These are phyloP conservation scores for Fraxinus ornus DNA, from an alignment of 305 asterid genomes.

Conservation along the genomic window DNA sequence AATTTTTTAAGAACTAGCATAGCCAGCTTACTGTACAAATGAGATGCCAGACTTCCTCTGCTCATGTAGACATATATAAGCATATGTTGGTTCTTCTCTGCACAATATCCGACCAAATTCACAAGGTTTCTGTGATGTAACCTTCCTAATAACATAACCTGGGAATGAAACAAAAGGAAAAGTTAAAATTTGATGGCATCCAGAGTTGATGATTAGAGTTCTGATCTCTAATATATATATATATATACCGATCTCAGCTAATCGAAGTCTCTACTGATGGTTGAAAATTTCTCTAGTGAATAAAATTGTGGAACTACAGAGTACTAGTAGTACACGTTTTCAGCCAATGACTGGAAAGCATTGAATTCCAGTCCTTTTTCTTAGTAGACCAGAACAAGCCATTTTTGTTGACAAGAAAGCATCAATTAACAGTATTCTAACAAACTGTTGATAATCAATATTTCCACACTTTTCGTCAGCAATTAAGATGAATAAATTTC, in stretches of 20 bases:
- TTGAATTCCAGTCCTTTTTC: background rate
- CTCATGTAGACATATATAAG: constrained; percentile 91
- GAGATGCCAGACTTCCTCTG: constrained; percentile 91
- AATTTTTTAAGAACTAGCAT: background rate
- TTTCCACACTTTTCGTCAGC: background rate
- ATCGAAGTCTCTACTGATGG: background rate
- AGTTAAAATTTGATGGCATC: background rate
- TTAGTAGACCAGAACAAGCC: background rate
- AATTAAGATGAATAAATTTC: background rate
- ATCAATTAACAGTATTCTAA: background rate
- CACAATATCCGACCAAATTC: constrained; percentile 93
- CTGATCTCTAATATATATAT: background rate
- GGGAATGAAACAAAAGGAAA: constrained; percentile 20
- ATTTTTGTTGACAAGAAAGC: background rate
- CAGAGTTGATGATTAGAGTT: background rate
- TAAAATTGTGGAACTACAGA: background rate
- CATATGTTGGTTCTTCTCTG: constrained; percentile 88
- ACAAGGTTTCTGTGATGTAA: constrained; percentile 94
- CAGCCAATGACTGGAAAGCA: background rate
- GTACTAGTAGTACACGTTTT: background rate
- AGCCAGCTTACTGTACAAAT: constrained; percentile 70
- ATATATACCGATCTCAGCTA: background rate
- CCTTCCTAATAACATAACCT: constrained; percentile 93
- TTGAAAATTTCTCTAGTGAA: background rate
- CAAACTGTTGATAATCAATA: background rate